Conservation (phyloP, 371 early-diverging fungal species). For the Cokeromyces recurvatus region DNA sequence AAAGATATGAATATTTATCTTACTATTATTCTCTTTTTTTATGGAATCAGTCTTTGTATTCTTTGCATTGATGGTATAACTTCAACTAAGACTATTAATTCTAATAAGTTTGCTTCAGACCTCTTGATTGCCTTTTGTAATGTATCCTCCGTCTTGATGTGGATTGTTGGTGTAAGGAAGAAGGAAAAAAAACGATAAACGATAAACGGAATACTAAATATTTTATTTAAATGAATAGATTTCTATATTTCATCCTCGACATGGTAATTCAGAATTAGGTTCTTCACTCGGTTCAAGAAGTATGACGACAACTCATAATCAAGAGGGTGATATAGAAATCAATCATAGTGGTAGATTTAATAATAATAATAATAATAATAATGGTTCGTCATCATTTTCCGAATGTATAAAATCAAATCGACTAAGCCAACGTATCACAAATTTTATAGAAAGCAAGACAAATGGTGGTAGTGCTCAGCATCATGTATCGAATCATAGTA, state of each 20-base stretch:
- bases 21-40: conserved; percentile 25
- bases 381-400: conserved; percentile 9
- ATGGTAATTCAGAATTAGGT: conserved; percentile 1
- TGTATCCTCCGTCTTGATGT: conserved; percentile 22
- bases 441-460: conserved; percentile 16
- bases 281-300: background rate
- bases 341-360: conserved; percentile 8
- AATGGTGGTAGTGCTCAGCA: too few species aligned
- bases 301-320: too few species aligned
- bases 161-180: conserved; percentile 40
- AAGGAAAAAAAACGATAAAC: too few species aligned
- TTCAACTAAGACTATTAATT: conserved; percentile 14
- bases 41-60: conserved; percentile 23
- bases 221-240: too few species aligned
- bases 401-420: conserved; percentile 5
- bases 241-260: conserved; percentile 43
- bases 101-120: conserved; percentile 34
- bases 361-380: conserved; percentile 1
- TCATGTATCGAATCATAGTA: too few species aligned
- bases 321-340: too few species aligned
- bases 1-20: conserved; percentile 47
- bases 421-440: conserved; percentile 20
- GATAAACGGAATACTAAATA: too few species aligned
- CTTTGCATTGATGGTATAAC: conserved; percentile 43
- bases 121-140: conserved; percentile 34